Evolutionary conservation across 2,329 filamentous ascomycete genomes (phyloP), one percentile per base, ranked within the genome.

Genomic region (Calonectria fujianensis): DNA sequence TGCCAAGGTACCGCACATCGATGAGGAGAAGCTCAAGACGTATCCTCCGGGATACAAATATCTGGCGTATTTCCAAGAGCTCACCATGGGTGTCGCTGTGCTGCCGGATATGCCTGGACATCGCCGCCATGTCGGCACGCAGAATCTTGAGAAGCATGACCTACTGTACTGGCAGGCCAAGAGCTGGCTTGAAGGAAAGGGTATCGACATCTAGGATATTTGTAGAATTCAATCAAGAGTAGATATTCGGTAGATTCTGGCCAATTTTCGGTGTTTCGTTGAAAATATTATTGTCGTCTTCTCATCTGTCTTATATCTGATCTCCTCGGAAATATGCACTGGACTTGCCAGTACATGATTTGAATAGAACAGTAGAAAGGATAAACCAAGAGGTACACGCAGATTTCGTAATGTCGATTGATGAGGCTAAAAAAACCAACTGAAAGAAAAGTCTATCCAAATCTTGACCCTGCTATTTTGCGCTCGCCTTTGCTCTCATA

Each of bases 21-120:
- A 88, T 73, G 83, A 86, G 50, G 81, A 82, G 51, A 85, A 84
- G 74, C 75, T 88, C 41, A 80, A 82, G 48, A 74, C 76, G 14
- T 89, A 86, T 78, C 87, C 88, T 0, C 79, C 78, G 7, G 87
- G 88, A 0, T 89, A 89, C 75, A 83, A 85, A 73, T 87, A 86
- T 74, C 76, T 89, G 45, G 86, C 85, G 5, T 87, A 87, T 69
- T 86, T 85, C 63, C 87, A 89, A 74, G 87, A 88, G 78, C 74
- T 80, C 39, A 87, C 86, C 0, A 88, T 88, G 86, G 87, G 86
- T 0, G 84, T 88, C 1, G 82, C 82, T 37, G 86, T 89, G 4
- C 77, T 86, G 59, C 72, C 76, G 32, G 87, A 89, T 78, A 84
- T 89, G 83, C 87, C 87, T 2, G 86, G 86, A 1, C 87, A 88